Evolutionary conservation across 371 early-diverging fungal genomes (phyloP).

Genomic region (Apophysomyces sp.): DNA sequence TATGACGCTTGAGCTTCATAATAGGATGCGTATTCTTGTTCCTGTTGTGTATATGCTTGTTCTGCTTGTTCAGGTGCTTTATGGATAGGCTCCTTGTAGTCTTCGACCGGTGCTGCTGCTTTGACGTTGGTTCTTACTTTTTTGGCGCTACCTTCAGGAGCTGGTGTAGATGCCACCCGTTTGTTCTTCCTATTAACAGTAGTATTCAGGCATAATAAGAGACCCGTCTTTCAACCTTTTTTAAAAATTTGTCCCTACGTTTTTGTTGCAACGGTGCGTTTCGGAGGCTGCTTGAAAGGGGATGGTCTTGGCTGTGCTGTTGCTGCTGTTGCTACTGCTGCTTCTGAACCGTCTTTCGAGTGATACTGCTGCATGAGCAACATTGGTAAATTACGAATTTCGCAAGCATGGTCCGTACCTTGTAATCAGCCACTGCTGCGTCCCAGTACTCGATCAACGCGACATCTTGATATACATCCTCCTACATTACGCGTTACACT

Average conservation of each 20-base stretch:
- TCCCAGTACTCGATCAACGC: conserved; percentile 64
- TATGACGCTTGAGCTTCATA: background rate
- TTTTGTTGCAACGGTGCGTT: background rate
- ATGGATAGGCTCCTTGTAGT: background rate
- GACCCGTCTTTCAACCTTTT: background rate
- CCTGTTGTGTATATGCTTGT: background rate
- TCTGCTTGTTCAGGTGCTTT: background rate
- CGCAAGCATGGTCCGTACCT: background rate
- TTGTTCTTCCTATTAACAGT: background rate
- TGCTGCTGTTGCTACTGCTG: too few species aligned
- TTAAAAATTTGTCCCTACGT: background rate
- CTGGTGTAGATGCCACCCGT: background rate
- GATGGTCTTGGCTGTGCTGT: too few species aligned
- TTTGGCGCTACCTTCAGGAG: background rate
- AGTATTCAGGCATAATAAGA: too few species aligned
- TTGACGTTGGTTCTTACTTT: background rate
- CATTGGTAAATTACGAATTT: background rate
- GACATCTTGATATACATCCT: conserved; percentile 60
- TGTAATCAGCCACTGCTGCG: conserved; percentile 50
- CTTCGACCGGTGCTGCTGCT: background rate
- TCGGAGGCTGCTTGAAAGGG: background rate
- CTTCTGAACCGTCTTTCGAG: background rate
- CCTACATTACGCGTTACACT: conserved; percentile 6
- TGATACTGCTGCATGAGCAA: background rate
- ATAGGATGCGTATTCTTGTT: background rate